Evolutionary conservation across 1,284 basidiomycete species (phyloP).

Genomic region (Phylloboletellus chloephorus): DNA sequence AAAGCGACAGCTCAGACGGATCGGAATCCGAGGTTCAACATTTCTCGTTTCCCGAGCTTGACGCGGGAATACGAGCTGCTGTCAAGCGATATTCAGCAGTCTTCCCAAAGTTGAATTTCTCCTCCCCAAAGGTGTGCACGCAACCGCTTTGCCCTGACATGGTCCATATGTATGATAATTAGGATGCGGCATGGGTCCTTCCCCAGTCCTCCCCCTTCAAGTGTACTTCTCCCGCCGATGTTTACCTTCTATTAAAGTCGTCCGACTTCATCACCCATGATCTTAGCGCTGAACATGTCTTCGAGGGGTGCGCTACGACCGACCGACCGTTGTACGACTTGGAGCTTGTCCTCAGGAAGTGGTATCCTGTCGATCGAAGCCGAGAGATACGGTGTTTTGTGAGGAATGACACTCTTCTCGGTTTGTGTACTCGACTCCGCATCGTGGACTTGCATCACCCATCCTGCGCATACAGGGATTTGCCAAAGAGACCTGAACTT

Average conservation of each 20-base stretch:
- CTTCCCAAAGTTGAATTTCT: conserved; percentile 95
- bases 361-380: conserved; percentile 80
- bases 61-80: conserved; percentile 64
- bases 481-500: conserved; percentile 88
- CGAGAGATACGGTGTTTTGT: conserved; percentile 89
- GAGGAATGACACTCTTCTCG: conserved; percentile 59
- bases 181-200: conserved; percentile 93
- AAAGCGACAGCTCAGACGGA: conserved; percentile 35
- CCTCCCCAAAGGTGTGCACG: conserved; percentile 71
- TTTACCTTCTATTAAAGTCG: conserved; percentile 90
- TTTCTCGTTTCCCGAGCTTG: conserved; percentile 75
- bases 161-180: neutral
- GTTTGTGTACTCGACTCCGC: conserved; percentile 38
- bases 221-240: conserved; percentile 83
- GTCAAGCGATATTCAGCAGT: conserved; percentile 74
- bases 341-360: conserved; percentile 90
- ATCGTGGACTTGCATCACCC: neutral
- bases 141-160: neutral
- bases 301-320: conserved; percentile 48
- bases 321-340: conserved; percentile 48
- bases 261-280: conserved; percentile 89
- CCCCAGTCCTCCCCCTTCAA: conserved; percentile 82
- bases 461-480: conserved; percentile 50
- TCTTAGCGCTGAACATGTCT: conserved; percentile 54
- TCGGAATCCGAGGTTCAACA: conserved; percentile 37